These are phyloP conservation scores for Microascus cirrosus DNA, from an alignment of 2,329 filamentous ascomycete species.

Conservation along the genomic window DNA sequence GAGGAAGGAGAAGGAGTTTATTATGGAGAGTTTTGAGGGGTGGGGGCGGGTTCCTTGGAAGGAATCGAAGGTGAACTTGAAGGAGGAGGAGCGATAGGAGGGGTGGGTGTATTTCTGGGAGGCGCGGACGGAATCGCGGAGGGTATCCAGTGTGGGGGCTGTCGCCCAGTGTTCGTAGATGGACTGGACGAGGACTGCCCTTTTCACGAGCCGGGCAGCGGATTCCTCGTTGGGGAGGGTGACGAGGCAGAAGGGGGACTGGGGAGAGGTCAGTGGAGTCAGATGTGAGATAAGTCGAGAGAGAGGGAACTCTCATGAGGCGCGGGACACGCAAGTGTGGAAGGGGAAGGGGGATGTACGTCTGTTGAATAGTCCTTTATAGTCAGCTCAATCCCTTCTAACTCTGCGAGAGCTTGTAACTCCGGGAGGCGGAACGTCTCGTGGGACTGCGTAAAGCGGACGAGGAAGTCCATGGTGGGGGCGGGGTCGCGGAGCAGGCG, in stretches of 20 bases:
- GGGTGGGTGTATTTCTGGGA: constrained; percentile 9
- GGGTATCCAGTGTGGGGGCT: constrained; percentile 51
- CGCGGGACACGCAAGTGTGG: not conserved
- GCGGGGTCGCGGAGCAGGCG: not conserved
- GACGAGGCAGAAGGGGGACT: constrained; percentile 84
- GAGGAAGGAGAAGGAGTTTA: constrained; percentile 73
- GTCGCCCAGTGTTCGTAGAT: constrained; percentile 86
- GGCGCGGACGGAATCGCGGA: constrained; percentile 40
- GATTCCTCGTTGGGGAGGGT: constrained; percentile 52
- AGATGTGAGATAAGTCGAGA: not conserved
- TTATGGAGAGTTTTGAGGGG: constrained; percentile 57
- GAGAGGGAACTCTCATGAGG: not conserved
- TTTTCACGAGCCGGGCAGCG: constrained; percentile 56
- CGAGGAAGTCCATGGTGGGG: constrained; percentile 59
- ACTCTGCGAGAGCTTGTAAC: constrained; percentile 64
- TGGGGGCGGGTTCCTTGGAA: constrained; percentile 63
- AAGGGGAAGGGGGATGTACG: constrained; percentile 35
- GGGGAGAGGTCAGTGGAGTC: not conserved
- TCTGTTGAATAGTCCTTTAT: constrained; percentile 64
- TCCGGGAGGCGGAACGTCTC: constrained; percentile 86
- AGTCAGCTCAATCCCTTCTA: constrained; percentile 56
- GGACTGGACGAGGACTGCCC: constrained; percentile 71
- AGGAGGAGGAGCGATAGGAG: constrained; percentile 52
- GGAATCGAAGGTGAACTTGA: constrained; percentile 77
- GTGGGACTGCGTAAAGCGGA: constrained; percentile 82